Base-by-base conservation (phyloP, 768 basidiomycete genomes). In the Kwoniella shandongensis region DNA sequence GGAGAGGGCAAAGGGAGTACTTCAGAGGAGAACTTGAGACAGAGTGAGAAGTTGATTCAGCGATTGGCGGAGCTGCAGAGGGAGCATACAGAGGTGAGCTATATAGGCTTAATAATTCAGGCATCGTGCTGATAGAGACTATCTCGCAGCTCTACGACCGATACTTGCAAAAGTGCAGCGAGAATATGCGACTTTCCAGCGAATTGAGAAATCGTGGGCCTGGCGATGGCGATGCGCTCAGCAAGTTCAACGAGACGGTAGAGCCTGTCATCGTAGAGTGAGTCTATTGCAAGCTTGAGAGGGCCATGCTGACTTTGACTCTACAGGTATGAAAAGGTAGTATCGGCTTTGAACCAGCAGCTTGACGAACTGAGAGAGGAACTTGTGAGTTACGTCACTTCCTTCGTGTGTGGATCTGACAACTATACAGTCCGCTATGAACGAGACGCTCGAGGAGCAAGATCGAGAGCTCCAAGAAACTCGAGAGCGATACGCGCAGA, bases 271-370 rank as follows among this genome's bases (percentile, higher is more conserved):
- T 99, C 49, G 25, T 70, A 6, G 57, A 56, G 51, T 57, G 49
- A 57, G 51, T 51, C n/a, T n/a, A n/a, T n/a, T n/a, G n/a, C n/a
- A n/a, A n/a, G n/a, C n/a, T n/a, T n/a, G n/a, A n/a, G n/a, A n/a
- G n/a, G n/a, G n/a, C n/a, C n/a, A n/a, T n/a, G n/a, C n/a, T n/a
- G n/a, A n/a, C n/a, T n/a, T n/a, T n/a, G n/a, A n/a, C n/a, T n/a
- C n/a, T n/a, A n/a, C 89, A 96, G 78, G 92, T 99, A 99, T 77
- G 94, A 99, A 81, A 91, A 94, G 81, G 91, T 91, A 0, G 94
- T 98, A 63, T 83, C 85, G 39, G 87, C 91, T 2, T 88, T 99
- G 82, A 96, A 99, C 39, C 54, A 59, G 25, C 67, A 68, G 46
- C 51, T 70, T 25, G 64, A 70, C 25, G 68, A 69, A 51, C 68